Percentiles rank a stretch among this genome's conserved stretches.
These are phyloP conservation scores for Dovyalis caffra DNA, from an alignment of 345 rosid genomes.

Conservation along the genomic window DNA sequence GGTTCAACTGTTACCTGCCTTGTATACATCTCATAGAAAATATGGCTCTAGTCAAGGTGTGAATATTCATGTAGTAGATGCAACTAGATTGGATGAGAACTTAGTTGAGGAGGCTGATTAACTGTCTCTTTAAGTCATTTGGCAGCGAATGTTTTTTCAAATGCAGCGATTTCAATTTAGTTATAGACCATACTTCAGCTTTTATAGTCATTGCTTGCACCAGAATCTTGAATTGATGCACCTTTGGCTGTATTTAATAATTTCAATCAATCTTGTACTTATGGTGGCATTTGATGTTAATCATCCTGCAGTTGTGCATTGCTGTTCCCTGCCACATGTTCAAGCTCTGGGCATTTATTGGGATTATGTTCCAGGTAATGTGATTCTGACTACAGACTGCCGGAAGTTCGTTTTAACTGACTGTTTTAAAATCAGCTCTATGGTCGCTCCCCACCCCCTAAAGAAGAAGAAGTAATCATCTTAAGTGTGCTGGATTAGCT, in stretches of 20 bases:
- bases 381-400: neutral
- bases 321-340: constrained; percentile 96
- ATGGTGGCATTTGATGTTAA: neutral
- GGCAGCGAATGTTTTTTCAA: no score
- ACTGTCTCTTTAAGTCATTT: no score
- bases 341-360: constrained; percentile 91
- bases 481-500: neutral
- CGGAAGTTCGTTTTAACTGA: neutral
- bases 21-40: neutral
- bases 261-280: neutral
- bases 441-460: neutral
- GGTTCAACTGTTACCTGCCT: neutral
- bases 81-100: neutral
- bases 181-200: neutral
- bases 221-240: neutral
- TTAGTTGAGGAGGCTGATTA: neutral
- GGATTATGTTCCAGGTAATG: constrained; percentile 94
- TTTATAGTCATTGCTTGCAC: neutral
- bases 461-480: neutral
- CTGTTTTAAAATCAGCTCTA: neutral
- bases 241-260: neutral
- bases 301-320: constrained; percentile 65
- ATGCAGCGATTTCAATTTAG: neutral
- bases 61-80: neutral
- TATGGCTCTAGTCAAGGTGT: neutral